A percentile compares a stretch with the other conserved stretches of the same genome.
These are phyloP conservation scores for Hemisphaericaspora subhashii DNA, from an alignment of 1,139 yeast species.

Conservation along the genomic window DNA sequence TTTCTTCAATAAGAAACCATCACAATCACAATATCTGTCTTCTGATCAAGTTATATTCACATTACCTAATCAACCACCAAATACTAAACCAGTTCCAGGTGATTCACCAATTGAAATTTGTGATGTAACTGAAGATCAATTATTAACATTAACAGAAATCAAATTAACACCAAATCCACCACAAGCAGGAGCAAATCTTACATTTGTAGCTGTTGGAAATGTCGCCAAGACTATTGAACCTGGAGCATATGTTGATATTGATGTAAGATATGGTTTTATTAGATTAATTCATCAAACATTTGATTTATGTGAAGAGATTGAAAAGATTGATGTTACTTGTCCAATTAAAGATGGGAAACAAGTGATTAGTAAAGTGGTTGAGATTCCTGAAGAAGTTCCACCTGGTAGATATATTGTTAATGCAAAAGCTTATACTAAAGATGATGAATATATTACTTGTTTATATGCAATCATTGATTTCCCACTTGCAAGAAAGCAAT, in stretches of 20 bases:
- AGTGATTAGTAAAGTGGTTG: constrained; percentile 66
- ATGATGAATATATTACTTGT: constrained; percentile 81
- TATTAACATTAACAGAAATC: constrained; percentile 60
- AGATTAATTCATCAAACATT: constrained; percentile 80
- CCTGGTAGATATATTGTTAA: constrained; percentile 86
- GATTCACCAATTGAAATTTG: constrained; percentile 82
- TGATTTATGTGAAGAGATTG: constrained; percentile 86
- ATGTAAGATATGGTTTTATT: constrained; percentile 89
- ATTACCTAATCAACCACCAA: constrained; percentile 11
- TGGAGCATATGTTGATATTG: constrained; percentile 93
- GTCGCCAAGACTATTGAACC: constrained; percentile 56
- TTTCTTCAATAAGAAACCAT: constrained; percentile 15
- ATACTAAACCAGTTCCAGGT: constrained; percentile 80
- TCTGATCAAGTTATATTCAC: background rate
- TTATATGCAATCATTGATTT: constrained; percentile 76
- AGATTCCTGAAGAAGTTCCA: constrained; percentile 90
- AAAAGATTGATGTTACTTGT: constrained; percentile 78
- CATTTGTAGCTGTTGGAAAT: constrained; percentile 72
- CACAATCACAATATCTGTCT: background rate
- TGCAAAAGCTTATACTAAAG: constrained; percentile 86
- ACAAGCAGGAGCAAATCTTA: constrained; percentile 71
- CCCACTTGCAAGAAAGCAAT: constrained; percentile 20
- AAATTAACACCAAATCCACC: constrained; percentile 86
- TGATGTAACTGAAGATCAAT: constrained; percentile 62
- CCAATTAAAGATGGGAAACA: constrained; percentile 75